phyloP scores from a whole-genome alignment of 345 rosid species.

The Dimocarpus longan region DNA sequence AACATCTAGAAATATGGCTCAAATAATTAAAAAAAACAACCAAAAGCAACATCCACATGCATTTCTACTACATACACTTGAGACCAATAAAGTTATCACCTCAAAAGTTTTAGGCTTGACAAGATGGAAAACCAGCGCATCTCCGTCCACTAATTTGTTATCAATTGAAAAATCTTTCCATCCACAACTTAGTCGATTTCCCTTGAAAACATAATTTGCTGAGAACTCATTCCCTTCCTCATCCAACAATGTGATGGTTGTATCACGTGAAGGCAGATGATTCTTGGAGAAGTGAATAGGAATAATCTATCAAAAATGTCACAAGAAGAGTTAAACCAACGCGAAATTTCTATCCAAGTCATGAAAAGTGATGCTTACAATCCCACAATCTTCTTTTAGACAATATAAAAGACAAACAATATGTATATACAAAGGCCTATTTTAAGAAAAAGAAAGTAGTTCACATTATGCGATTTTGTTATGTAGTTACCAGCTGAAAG shows the following conservation, averaged over 20 bases:
- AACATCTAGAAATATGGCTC: not conserved
- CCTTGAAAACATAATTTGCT: slow-evolving; percentile 42
- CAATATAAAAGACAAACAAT: too few species aligned
- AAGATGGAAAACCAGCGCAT: slow-evolving; percentile 48
- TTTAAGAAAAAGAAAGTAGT: too few species aligned
- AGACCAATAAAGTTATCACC: slow-evolving; percentile 17
- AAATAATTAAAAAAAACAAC: not conserved
- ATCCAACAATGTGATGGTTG: slow-evolving; percentile 33
- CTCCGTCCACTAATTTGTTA: slow-evolving; percentile 49
- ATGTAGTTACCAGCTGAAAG: slow-evolving; percentile 56
- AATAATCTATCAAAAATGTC: slow-evolving; percentile 44
- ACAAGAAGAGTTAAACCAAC: too few species aligned
- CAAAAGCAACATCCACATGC: not conserved
- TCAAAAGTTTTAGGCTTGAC: slow-evolving; percentile 37
- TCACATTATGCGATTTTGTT: too few species aligned
- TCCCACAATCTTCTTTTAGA: not conserved
- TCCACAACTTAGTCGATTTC: slow-evolving; percentile 48
- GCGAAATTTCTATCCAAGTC: too few species aligned
- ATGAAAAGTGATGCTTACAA: too few species aligned
- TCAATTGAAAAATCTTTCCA: slow-evolving; percentile 58
- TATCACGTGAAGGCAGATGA: slow-evolving; percentile 48
- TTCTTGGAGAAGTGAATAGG: slow-evolving; percentile 55
- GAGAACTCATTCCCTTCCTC: slow-evolving; percentile 38
- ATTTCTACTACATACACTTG: not conserved
- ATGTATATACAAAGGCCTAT: too few species aligned